Evolutionary conservation across 352 stramenopile species (phyloP).

Genomic region (Blastocystis sp.): DNA sequence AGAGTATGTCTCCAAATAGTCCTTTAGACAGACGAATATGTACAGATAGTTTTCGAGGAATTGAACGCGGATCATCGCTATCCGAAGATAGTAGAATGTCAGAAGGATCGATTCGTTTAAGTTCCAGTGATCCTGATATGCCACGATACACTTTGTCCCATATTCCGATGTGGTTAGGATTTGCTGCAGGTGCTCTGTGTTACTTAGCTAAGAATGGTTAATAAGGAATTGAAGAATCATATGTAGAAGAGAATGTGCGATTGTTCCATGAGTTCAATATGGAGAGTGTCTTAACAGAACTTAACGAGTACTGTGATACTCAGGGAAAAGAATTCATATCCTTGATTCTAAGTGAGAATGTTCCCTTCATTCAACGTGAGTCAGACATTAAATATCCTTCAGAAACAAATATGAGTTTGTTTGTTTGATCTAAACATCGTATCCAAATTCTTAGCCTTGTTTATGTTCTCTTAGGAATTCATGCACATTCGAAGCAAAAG

Average conservation of each 20-base stretch:
- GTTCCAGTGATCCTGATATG: not conserved
- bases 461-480: too few species aligned
- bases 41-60: not conserved
- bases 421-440: too few species aligned
- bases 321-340: conserved; percentile 57
- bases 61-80: not conserved
- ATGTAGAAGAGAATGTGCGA: not conserved
- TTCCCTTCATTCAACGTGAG: not conserved
- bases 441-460: too few species aligned
- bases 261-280: conserved; percentile 9
- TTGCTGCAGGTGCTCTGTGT: conserved; percentile 34
- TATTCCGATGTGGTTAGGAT: conserved; percentile 32
- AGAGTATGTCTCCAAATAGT: not conserved
- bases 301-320: conserved; percentile 11
- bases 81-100: not conserved
- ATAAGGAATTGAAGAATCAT: not conserved
- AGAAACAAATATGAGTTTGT: too few species aligned
- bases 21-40: not conserved
- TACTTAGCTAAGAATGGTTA: conserved; percentile 33
- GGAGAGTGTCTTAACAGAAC: not conserved
- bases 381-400: not conserved
- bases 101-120: not conserved
- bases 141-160: not conserved
- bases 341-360: not conserved
- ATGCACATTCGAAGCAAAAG: too few species aligned